These are phyloP conservation scores for Miamiensis avidus DNA, from an alignment of 169 alveolate genomes.

Conservation along the genomic window DNA sequence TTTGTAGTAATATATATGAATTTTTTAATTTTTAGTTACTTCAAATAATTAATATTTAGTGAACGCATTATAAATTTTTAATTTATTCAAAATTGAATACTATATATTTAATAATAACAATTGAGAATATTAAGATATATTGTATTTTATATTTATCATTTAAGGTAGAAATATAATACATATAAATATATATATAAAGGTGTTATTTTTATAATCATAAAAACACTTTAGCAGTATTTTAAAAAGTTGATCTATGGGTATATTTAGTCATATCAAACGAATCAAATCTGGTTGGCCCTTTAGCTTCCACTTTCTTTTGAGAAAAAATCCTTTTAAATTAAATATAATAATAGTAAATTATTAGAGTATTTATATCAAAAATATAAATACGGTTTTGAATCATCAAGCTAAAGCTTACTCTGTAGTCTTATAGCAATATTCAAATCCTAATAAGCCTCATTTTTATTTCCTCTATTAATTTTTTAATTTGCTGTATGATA, in stretches of 20 bases:
- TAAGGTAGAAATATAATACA: no score
- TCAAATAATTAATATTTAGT: no score
- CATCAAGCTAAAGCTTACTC: conserved; percentile 23
- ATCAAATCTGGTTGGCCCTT: conserved; percentile 21
- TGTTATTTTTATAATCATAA: conserved; percentile 4
- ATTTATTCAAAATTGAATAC: no score
- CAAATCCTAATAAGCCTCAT: conserved; percentile 55
- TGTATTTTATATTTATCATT: no score
- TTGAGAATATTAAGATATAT: no score
- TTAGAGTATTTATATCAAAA: conserved; percentile 6
- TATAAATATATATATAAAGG: neutral
- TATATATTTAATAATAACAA: no score
- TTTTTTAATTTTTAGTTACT: no score
- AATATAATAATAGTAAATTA: neutral
- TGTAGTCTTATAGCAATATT: conserved; percentile 50
- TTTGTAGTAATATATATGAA: no score
- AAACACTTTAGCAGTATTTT: conserved; percentile 11
- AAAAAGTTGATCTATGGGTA: conserved; percentile 27
- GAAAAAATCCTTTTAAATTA: neutral
- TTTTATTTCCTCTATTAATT: conserved; percentile 64
- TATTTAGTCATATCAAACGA: conserved; percentile 34
- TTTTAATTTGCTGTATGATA: conserved; percentile 56
- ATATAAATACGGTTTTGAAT: neutral
- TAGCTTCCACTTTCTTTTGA: neutral
- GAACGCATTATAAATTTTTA: no score